Base-by-base conservation (phyloP, 495 filamentous ascomycete genomes). In the Niebla homalea region DNA sequence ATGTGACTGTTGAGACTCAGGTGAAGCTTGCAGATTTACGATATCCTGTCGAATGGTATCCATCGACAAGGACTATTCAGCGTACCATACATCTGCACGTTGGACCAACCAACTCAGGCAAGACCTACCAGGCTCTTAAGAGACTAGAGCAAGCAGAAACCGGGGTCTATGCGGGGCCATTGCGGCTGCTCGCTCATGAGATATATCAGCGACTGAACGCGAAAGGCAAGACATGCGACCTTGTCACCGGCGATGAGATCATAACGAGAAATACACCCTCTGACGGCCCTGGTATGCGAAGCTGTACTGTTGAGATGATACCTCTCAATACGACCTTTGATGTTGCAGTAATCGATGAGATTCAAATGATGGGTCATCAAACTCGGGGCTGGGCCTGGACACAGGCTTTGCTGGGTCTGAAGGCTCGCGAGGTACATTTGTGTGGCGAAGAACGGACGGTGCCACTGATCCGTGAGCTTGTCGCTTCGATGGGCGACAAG, bases 301-400 rank as follows among this genome's bases (percentile, higher is more conserved):
- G 86, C 63, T 95, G 93, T 58, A 99, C 93, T 0, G 90, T 99
- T 11, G 93, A 99, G 63, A 99, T 99, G 93, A 77, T 88, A 37
- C 84, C 83, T 35, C 54, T 94, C 10, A 83, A 81, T 49, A 59
- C 58, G 14, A 54, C 58, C 4, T 78, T 89, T 25, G 90, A 97
- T 42, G 92, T 97, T 46, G 89, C 87, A 8, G 90, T 99, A 55
- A 87, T 99, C 49, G 90, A 98, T 59, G 90, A 98, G 68, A 97
- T 97, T 50, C 93, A 99, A 62, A 96, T 96, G 92, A 89, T 97
- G 49, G 83, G 80, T 18, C 79, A 87, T 58, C 43, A 62, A 2
- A 74, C 83, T 1, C 83, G 93, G 43, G 93, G 93, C 2, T 96
- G 88, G 88, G 93, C 90, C 26, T 99, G 93, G 93, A 95, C 92